Evolutionary conservation across 2,329 filamentous ascomycete genomes (phyloP).

Genomic region (Cladosporium oxysporum): DNA sequence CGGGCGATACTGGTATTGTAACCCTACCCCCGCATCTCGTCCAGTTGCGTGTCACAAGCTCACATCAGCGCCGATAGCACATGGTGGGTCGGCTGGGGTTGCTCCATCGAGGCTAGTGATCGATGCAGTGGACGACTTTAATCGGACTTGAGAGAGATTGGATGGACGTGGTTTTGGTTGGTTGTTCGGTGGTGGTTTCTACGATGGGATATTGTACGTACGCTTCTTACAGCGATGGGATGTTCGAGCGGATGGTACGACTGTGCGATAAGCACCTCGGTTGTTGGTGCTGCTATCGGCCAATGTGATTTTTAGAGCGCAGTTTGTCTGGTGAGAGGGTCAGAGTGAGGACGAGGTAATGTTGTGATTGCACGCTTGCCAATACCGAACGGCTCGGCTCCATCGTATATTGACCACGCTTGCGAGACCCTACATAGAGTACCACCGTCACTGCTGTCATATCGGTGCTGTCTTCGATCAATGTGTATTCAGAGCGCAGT

Average conservation of each 20-base stretch:
- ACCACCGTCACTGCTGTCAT: too few relatives aligned
- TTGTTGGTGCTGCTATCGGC: background rate
- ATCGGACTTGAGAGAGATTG: background rate
- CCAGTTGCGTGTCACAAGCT: background rate
- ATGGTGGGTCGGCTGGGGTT: background rate
- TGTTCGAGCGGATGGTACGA: background rate
- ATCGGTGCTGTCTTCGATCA: background rate
- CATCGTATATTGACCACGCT: too few relatives aligned
- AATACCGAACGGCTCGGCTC: too few relatives aligned
- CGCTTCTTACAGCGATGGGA: background rate
- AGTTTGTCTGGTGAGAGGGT: background rate
- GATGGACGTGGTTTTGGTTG: background rate
- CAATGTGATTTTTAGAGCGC: background rate
- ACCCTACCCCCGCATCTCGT: slow-evolving; percentile 3
- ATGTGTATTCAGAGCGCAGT: background rate
- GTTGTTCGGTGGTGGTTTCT: background rate
- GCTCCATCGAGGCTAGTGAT: background rate
- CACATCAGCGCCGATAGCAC: background rate
- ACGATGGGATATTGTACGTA: background rate
- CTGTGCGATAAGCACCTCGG: background rate
- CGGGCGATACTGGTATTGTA: slow-evolving; percentile 6
- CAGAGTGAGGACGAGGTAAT: too few relatives aligned
- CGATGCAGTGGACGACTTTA: background rate
- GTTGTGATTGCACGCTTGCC: too few relatives aligned
- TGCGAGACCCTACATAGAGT: too few relatives aligned